These are phyloP conservation scores for Fusarium sp. DNA, from an alignment of 2,329 filamentous ascomycete genomes.

Conservation along the genomic window DNA sequence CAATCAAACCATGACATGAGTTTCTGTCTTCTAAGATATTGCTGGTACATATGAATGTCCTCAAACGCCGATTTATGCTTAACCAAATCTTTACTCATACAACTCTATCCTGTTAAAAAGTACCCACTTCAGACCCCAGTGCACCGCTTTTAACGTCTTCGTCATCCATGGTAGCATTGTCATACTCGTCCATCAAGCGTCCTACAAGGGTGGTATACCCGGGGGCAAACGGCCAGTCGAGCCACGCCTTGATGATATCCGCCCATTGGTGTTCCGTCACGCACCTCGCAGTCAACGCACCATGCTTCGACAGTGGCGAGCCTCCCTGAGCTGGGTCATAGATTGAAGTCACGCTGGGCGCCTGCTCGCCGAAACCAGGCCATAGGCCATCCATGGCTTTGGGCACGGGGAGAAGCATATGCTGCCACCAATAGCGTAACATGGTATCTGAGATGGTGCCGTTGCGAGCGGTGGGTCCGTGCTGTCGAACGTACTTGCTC, in stretches of 20 bases:
- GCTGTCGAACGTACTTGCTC: constrained; percentile 61
- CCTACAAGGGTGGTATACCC: constrained; percentile 62
- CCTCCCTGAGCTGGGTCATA: constrained; percentile 63
- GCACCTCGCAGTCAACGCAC: constrained; percentile 59
- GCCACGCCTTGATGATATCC: constrained; percentile 70
- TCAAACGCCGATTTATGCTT: constrained; percentile 17
- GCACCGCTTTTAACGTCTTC: constrained; percentile 46
- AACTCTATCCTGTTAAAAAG: not conserved
- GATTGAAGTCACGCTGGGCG: constrained; percentile 62
- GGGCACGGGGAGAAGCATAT: constrained; percentile 58
- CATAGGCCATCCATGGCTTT: constrained; percentile 65
- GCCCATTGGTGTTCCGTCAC: constrained; percentile 67
- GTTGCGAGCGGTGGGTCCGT: constrained; percentile 57
- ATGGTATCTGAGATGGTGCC: constrained; percentile 67
- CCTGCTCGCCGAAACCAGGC: constrained; percentile 69
- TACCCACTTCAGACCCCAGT: constrained; percentile 22
- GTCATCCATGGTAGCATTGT: constrained; percentile 29
- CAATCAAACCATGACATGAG: constrained; percentile 18
- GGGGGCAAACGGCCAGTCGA: constrained; percentile 74
- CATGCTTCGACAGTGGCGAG: constrained; percentile 53
- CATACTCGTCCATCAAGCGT: constrained; percentile 52
- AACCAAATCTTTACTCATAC: constrained; percentile 1
- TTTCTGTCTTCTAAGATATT: constrained; percentile 1
- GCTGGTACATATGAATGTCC: constrained; percentile 3
- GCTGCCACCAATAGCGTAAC: constrained; percentile 58